These are phyloP conservation scores for Coniochaeta sp. DNA, from an alignment of 2,329 filamentous ascomycete genomes.

Conservation along the genomic window DNA sequence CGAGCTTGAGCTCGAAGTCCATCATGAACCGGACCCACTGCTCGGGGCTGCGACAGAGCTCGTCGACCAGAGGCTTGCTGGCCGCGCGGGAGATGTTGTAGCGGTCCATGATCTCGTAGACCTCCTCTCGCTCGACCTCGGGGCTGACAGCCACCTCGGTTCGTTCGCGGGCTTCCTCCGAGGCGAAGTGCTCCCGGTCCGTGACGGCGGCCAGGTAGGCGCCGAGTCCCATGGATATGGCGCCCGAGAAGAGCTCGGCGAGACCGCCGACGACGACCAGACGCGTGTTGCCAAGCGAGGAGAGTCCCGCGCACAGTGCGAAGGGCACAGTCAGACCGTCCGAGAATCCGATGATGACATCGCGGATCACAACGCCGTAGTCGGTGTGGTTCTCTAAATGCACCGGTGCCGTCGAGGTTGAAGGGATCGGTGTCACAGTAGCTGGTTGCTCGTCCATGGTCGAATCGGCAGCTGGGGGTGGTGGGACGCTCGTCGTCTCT, in stretches of 20 bases:
- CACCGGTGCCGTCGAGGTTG: background rate
- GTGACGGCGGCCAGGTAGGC: constrained; percentile 62
- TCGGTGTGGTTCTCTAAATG: background rate
- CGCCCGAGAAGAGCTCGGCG: constrained; percentile 67
- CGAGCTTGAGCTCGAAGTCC: constrained; percentile 42
- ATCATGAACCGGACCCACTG: constrained; percentile 51
- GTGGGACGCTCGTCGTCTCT: background rate
- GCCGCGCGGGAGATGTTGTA: constrained; percentile 37
- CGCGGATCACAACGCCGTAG: background rate
- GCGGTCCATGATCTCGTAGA: constrained; percentile 37
- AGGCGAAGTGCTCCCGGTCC: constrained; percentile 42
- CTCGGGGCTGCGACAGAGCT: constrained; percentile 38
- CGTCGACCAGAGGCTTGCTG: constrained; percentile 37
- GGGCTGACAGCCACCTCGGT: constrained; percentile 34
- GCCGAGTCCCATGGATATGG: constrained; percentile 71
- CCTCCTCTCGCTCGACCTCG: constrained; percentile 35
- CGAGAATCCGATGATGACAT: constrained; percentile 58
- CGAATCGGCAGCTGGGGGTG: background rate
- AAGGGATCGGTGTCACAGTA: background rate
- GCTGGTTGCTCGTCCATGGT: background rate
- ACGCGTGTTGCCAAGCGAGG: constrained; percentile 54
- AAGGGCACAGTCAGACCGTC: constrained; percentile 77
- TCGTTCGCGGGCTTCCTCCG: constrained; percentile 37
- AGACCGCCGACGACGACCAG: constrained; percentile 66
- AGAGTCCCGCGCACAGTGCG: constrained; percentile 67